Evolutionary conservation across 2,329 filamentous ascomycete species (phyloP).

Genomic region (Penicillium janthinellum): DNA sequence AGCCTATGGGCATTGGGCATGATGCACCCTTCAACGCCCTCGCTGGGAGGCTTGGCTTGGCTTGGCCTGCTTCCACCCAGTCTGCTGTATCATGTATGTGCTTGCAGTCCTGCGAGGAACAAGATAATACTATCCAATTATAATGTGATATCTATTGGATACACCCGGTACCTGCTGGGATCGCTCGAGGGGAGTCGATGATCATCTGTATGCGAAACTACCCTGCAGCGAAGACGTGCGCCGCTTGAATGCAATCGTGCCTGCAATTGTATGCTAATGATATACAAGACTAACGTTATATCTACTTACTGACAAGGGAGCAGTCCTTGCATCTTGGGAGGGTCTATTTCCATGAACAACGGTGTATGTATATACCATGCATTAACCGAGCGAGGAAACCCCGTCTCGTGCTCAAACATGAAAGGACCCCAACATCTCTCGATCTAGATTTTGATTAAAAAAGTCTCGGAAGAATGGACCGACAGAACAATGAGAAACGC

Average conservation of each 20-base stretch:
- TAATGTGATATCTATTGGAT: background rate
- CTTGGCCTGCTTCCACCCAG: background rate
- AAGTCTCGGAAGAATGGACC: background rate
- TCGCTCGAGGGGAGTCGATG: slow-evolving; percentile 1
- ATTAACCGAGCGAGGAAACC: slow-evolving; percentile 1
- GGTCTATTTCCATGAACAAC: slow-evolving; percentile 9
- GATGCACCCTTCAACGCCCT: slow-evolving; percentile 1
- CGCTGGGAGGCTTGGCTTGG: slow-evolving; percentile 8
- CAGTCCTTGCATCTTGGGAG: background rate
- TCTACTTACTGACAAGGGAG: background rate
- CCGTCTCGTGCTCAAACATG: background rate
- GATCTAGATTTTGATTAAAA: slow-evolving; percentile 11
- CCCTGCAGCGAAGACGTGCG: background rate
- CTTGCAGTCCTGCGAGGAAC: background rate
- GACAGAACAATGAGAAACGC: slow-evolving; percentile 16
- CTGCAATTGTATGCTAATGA: background rate
- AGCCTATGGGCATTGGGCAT: slow-evolving; percentile 9
- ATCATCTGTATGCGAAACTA: background rate
- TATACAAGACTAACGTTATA: background rate
- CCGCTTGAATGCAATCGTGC: background rate
- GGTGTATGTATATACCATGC: slow-evolving; percentile 5
- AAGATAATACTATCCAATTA: background rate
- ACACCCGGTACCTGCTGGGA: background rate
- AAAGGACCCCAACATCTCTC: background rate
- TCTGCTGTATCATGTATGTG: too few relatives aligned